These are phyloP conservation scores for Irpex sp. DNA, from an alignment of 1,284 basidiomycete genomes.

Conservation along the genomic window DNA sequence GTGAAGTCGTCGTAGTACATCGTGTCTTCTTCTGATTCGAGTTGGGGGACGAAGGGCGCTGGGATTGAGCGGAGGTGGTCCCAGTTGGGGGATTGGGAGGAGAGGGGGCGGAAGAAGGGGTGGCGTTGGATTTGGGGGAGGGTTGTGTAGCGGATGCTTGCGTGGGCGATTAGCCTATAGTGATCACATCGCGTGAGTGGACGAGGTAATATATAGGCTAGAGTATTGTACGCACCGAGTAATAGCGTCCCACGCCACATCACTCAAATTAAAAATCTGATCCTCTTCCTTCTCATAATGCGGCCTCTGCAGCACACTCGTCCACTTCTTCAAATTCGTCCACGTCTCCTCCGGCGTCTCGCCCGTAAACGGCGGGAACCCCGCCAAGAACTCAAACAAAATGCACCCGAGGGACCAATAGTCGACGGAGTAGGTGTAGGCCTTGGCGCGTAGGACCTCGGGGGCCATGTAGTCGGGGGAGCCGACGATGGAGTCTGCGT, in stretches of 20 bases:
- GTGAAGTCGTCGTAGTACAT: constrained; percentile 99
- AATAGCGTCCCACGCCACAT: constrained; percentile 95
- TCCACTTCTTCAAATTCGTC: constrained; percentile 99
- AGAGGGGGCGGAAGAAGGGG: constrained; percentile 83
- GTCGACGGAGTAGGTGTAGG: constrained; percentile 95
- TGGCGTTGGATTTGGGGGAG: constrained; percentile 75
- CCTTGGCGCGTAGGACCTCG: constrained; percentile 92
- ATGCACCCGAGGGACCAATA: constrained; percentile 99
- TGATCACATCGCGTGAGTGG: too few relatives aligned
- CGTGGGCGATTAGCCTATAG: constrained; percentile 74
- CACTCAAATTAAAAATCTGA: constrained; percentile 94
- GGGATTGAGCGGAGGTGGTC: constrained; percentile 70
- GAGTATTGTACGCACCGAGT: too few relatives aligned
- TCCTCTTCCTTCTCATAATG: constrained; percentile 83
- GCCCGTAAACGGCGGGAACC: constrained; percentile 98
- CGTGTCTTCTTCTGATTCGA: constrained; percentile 94
- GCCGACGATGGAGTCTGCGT: constrained; percentile 97
- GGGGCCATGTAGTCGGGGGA: constrained; percentile 97
- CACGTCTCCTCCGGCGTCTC: constrained; percentile 97
- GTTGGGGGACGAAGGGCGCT: constrained; percentile 95
- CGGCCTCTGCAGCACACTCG: constrained; percentile 84
- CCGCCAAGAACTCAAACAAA: constrained; percentile 95
- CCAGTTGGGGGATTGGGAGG: constrained; percentile 82
- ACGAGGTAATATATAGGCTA: too few relatives aligned
- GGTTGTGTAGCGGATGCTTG: constrained; percentile 76